Evolutionary conservation across 75 land plant species (phyloP), one percentile per base, ranked within the genome.

Genomic region (Chamaecyparis obtusa): DNA sequence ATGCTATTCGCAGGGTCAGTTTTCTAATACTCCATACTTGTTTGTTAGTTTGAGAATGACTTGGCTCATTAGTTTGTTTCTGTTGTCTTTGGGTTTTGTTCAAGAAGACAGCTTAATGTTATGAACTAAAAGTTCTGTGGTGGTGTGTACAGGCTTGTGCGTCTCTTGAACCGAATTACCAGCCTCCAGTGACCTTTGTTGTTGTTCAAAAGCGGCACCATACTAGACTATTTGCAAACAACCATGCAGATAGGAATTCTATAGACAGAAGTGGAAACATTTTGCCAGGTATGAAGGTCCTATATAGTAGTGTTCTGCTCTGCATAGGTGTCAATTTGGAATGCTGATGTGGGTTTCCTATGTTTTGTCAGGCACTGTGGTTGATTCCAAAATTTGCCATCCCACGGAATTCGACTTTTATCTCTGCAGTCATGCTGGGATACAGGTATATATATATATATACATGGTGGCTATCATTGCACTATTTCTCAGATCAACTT

Each of bases 151-250:
- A 96, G 99, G 99, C 99, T 0, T 98, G 99, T 91, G 95, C 95
- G 1, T 98, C 99, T 11, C 88, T 98, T 39, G 99, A 98, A 67
- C 95, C 99, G 49, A 96, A 97, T 87, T 98, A 98, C 88, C 99
- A 97, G 89, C 99, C 99, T 37, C 97, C 95, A 2, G 99, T 98
- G 27, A 98, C 99, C 51, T 98, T 98, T 93, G 99, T 98, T 49
- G 99, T 98, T 15, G 99, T 98, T 37, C 99, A 98, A 86, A 98
- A 98, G 83, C 94, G 99, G 11, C 99, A 98, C 83, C 99, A 98
- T 83, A 98, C 99, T 0, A 91, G 99, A 51, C 90, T 98, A 75
- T 98, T 98, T 93, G 97, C 99, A 54, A 93, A 92, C 88, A 94
- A 98, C 83, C 99, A 98, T 86, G 57, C 86, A 60, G 97, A 98